Percentiles rank a stretch among this genome's conserved stretches.
phyloP scores from a whole-genome alignment of 208 protist species.

The Phytomonas francai region DNA sequence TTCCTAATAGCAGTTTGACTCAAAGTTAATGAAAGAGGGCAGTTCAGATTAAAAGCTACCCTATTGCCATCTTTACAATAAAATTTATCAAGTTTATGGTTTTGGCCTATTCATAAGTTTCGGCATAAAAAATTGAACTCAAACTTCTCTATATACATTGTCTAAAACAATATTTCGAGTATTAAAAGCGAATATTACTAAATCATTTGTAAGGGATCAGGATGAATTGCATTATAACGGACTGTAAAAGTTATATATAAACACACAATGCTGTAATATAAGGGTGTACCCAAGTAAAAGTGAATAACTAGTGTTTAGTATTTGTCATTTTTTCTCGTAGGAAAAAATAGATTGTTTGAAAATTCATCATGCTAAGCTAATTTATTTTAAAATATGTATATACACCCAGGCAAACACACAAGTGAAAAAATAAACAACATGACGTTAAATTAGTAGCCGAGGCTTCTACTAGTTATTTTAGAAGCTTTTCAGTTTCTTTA shows the following conservation, averaged over 20 bases:
- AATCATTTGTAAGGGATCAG: background rate
- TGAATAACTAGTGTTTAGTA: background rate
- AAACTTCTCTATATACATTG: background rate
- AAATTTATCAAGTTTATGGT: background rate
- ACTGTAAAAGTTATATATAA: background rate
- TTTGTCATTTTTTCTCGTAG: background rate
- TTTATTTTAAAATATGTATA: background rate
- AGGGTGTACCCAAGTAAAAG: background rate
- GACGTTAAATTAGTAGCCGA: background rate
- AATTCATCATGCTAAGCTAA: background rate
- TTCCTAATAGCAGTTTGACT: background rate
- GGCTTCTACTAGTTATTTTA: background rate
- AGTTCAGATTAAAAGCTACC: background rate
- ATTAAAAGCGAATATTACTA: background rate
- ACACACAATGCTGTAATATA: background rate
- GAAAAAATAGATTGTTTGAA: background rate
- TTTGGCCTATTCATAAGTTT: background rate
- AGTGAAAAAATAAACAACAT: background rate
- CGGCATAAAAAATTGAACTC: background rate
- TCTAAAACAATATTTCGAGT: background rate
- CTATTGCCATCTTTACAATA: background rate
- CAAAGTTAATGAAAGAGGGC: background rate
- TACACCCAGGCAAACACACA: too few species aligned
- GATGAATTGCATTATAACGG: background rate
- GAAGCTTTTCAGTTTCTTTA: background rate